Percentiles rank a stretch among this genome's conserved stretches.
Evolutionary conservation across 1,139 yeast species (phyloP).

Genomic region (Meyerozyma athensensis): DNA sequence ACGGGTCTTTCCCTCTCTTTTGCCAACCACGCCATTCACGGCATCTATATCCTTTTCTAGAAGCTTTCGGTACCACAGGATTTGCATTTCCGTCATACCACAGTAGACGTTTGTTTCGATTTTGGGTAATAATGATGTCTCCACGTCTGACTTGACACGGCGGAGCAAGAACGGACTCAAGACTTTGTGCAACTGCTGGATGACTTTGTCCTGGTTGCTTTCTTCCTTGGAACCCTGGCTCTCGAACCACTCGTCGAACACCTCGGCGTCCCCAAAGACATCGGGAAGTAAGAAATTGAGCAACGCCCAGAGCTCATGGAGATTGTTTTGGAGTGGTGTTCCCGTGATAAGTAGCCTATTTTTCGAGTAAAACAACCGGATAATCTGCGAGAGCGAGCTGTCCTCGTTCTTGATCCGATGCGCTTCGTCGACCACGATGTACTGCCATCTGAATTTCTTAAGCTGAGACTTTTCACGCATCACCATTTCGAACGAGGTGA

Average conservation of each 20-base stretch:
- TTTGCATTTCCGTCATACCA: conserved; percentile 94
- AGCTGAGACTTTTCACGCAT: conserved; percentile 78
- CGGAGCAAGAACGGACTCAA: conserved; percentile 84
- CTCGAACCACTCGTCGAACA: conserved; percentile 87
- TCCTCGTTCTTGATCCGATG: conserved; percentile 95
- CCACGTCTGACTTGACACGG: conserved; percentile 90
- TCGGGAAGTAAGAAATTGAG: conserved; percentile 88
- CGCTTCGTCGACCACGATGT: conserved; percentile 92
- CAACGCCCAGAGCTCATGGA: conserved; percentile 95
- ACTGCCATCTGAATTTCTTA: conserved; percentile 88
- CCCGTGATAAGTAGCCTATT: conserved; percentile 89
- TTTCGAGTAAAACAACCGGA: conserved; percentile 78
- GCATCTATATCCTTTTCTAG: conserved; percentile 94
- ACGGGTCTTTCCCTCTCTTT: conserved; percentile 86
- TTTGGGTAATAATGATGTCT: conserved; percentile 83
- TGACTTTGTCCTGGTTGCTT: conserved; percentile 67
- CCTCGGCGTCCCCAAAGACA: conserved; percentile 85
- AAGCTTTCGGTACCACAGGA: conserved; percentile 82
- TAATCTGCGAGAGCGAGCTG: conserved; percentile 82
- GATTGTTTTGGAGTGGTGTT: conserved; percentile 89
- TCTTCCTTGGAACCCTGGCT: conserved; percentile 29
- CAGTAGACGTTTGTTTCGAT: conserved; percentile 85
- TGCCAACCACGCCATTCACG: conserved; percentile 86
- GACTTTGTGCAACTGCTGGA: conserved; percentile 80
- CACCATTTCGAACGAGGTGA: conserved; percentile 91